Evolutionary conservation across 768 basidiomycete genomes (phyloP).

Genomic region (Mycena galopus): DNA sequence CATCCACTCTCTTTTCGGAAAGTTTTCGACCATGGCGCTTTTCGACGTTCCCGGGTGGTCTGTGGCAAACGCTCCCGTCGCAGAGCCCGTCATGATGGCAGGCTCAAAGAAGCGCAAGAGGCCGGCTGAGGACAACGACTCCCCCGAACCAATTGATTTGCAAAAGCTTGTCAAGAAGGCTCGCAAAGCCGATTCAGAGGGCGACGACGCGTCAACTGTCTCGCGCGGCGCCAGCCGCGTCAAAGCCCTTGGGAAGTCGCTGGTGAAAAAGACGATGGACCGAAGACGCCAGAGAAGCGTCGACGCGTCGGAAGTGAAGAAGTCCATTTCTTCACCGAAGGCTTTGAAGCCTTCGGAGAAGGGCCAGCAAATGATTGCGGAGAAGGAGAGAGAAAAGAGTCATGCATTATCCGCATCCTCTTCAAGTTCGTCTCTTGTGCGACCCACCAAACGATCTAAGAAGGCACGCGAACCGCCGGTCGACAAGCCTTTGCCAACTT

Average conservation of each 20-base stretch:
- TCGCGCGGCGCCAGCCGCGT: slow-evolving; percentile 28
- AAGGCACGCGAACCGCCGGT: slow-evolving; percentile 21
- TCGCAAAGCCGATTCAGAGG: slow-evolving; percentile 38
- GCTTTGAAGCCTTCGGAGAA: slow-evolving; percentile 35
- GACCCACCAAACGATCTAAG: slow-evolving; percentile 30
- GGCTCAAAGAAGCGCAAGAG: slow-evolving; percentile 71
- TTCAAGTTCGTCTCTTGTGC: slow-evolving; percentile 23
- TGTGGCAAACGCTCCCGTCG: slow-evolving; percentile 58
- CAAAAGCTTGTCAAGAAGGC: slow-evolving; percentile 70
- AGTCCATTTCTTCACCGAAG: slow-evolving; percentile 40
- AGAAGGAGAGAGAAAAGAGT: slow-evolving; percentile 33
- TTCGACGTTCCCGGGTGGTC: slow-evolving; percentile 83
- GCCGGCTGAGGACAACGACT: slow-evolving; percentile 51
- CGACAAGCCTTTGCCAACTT: slow-evolving; percentile 25
- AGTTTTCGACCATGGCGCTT: slow-evolving; percentile 56
- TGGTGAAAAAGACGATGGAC: slow-evolving; percentile 35
- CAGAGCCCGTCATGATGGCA: slow-evolving; percentile 42
- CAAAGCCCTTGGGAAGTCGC: slow-evolving; percentile 26
- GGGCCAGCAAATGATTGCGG: slow-evolving; percentile 23
- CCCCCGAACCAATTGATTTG: slow-evolving; percentile 50
- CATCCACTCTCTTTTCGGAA: background rate
- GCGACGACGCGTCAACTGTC: slow-evolving; percentile 29
- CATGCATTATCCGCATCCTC: slow-evolving; percentile 14
- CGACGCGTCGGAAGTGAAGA: slow-evolving; percentile 39
- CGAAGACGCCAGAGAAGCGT: slow-evolving; percentile 38